These are phyloP conservation scores for Pezicula radicicola DNA, from an alignment of 2,329 filamentous ascomycete species.

Conservation along the genomic window DNA sequence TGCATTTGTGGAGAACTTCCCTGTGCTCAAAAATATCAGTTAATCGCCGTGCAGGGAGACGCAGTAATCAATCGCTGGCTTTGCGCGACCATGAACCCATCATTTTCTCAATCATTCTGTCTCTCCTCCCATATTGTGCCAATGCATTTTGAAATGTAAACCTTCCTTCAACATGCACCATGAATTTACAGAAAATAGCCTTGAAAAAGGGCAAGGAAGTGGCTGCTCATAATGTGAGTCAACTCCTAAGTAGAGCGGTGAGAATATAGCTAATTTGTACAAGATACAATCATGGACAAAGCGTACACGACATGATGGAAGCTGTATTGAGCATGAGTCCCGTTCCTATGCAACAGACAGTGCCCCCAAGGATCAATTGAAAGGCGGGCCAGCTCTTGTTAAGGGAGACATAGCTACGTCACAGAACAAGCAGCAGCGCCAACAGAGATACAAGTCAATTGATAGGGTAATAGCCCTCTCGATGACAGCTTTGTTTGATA, in stretches of 20 bases:
- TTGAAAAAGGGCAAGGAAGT: conserved; percentile 27
- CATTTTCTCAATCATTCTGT: background rate
- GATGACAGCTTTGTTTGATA: background rate
- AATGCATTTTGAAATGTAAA: conserved; percentile 8
- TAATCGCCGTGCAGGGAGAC: too few relatives aligned
- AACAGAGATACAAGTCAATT: conserved; percentile 43
- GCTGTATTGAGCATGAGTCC: conserved; percentile 3
- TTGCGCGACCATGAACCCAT: background rate
- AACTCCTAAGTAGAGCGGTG: conserved; percentile 7
- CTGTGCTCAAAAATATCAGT: too few relatives aligned
- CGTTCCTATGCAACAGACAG: conserved; percentile 12
- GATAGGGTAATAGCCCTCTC: conserved; percentile 40
- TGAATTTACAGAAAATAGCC: conserved; percentile 28
- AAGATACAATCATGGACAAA: conserved; percentile 25
- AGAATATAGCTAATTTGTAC: conserved; percentile 9
- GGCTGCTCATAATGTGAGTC: conserved; percentile 29
- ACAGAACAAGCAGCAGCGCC: conserved; percentile 32
- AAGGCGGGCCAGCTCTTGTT: conserved; percentile 16
- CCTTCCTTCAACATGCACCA: conserved; percentile 25
- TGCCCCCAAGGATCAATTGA: conserved; percentile 16
- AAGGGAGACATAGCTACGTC: conserved; percentile 25
- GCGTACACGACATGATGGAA: conserved; percentile 6
- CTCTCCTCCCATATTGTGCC: background rate
- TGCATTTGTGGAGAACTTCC: too few relatives aligned
- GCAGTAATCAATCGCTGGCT: too few relatives aligned